Conservation (phyloP, 2,329 filamentous ascomycete genomes). For the Aspergillus fijiensis region DNA sequence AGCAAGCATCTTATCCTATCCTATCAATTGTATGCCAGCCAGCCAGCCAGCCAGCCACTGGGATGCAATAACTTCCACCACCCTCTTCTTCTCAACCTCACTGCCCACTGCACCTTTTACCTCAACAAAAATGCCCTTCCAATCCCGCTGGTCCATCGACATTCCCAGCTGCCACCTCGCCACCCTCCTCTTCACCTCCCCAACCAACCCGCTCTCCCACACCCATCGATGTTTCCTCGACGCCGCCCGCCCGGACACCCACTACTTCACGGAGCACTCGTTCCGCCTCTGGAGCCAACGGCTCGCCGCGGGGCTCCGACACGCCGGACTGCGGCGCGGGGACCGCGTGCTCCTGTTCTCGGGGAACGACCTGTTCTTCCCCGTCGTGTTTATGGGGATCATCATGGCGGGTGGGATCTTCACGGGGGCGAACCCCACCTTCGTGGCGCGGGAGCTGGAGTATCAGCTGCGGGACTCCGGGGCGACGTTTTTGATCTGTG, state of each 20-base stretch:
- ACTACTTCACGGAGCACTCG: conserved; percentile 62
- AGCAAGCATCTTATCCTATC: too few relatives aligned
- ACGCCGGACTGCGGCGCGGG: conserved; percentile 63
- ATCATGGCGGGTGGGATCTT: conserved; percentile 78
- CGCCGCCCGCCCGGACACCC: conserved; percentile 64
- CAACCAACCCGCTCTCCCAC: conserved; percentile 47
- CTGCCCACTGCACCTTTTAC: not conserved
- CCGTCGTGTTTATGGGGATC: conserved; percentile 67
- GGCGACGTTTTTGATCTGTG: conserved; percentile 63
- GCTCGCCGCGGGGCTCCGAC: conserved; percentile 65
- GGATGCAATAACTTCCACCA: too few relatives aligned
- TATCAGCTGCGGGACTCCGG: conserved; percentile 73
- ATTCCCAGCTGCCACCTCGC: conserved; percentile 46
- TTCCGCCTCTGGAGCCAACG: conserved; percentile 72
- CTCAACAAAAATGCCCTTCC: conserved; percentile 50
- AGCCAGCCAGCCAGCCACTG: too few relatives aligned
- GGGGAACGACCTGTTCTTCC: conserved; percentile 71
- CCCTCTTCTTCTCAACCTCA: too few relatives aligned
- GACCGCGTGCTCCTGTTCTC: conserved; percentile 74
- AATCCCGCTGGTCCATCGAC: conserved; percentile 50
- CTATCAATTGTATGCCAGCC: too few relatives aligned
- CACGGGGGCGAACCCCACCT: conserved; percentile 71
- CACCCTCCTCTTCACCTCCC: conserved; percentile 51
- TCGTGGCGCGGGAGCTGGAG: conserved; percentile 68
- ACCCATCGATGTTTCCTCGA: conserved; percentile 59